Conservation (phyloP, 192 early-diverging fungal genomes). For the Gaertneriomyces semiglobifer region DNA sequence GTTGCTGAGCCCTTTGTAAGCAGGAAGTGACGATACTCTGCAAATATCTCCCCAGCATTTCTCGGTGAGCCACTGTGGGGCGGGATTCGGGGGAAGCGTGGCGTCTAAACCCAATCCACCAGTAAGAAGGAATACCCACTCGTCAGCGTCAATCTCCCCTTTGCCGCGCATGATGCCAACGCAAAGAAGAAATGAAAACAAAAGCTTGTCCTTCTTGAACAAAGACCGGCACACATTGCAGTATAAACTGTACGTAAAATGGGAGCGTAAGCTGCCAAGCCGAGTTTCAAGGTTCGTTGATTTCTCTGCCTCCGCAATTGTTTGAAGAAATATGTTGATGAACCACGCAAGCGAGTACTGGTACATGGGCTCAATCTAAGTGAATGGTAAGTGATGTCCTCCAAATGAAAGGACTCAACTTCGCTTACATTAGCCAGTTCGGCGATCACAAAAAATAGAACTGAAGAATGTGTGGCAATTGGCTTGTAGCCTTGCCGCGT, state of each 20-base stretch:
- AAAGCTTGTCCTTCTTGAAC: conserved; percentile 63
- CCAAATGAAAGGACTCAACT: background rate
- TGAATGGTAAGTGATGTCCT: background rate
- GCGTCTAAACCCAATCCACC: conserved; percentile 47
- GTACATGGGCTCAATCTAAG: conserved; percentile 62
- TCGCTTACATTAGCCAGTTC: conserved; percentile 55
- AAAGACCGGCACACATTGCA: conserved; percentile 60
- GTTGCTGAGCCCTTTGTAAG: conserved; percentile 45
- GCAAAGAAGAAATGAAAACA: conserved; percentile 61
- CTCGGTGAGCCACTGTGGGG: conserved; percentile 54
- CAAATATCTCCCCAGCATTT: conserved; percentile 52
- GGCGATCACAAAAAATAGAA: conserved; percentile 62
- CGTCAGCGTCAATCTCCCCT: conserved; percentile 53
- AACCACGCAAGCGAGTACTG: conserved; percentile 62
- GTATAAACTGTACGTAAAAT: conserved; percentile 62
- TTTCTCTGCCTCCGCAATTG: conserved; percentile 56
- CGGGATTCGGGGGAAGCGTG: conserved; percentile 48
- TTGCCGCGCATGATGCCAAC: conserved; percentile 52
- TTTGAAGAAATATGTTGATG: conserved; percentile 62
- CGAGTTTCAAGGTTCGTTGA: conserved; percentile 47
- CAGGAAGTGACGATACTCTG: conserved; percentile 42
- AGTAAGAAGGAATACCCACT: conserved; percentile 62
- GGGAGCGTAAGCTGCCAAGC: conserved; percentile 51
- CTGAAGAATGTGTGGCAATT: conserved; percentile 58
- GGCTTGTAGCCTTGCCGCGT: conserved; percentile 58